phyloP scores from a whole-genome alignment of 2,329 filamentous ascomycete species.

The Daldinia eschscholtzii region DNA sequence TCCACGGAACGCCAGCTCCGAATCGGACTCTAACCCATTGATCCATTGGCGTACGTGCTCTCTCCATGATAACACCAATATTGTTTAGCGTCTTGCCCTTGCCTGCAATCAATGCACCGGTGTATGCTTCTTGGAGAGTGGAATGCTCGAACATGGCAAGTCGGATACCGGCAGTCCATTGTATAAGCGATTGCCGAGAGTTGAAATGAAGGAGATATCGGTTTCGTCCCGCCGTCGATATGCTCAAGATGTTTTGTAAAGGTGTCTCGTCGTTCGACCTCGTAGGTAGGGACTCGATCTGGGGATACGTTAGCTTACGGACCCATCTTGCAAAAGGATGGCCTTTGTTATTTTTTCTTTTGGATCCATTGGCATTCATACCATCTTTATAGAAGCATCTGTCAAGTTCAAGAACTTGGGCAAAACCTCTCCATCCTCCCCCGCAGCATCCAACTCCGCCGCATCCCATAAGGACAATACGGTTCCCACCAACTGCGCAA shows the following conservation, averaged over 20 bases:
- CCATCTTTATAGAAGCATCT: slow-evolving; percentile 98
- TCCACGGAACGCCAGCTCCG: slow-evolving; percentile 95
- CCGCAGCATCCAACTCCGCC: slow-evolving; percentile 87
- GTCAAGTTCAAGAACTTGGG: slow-evolving; percentile 97
- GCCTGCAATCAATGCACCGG: slow-evolving; percentile 92
- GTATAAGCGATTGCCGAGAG: slow-evolving; percentile 89
- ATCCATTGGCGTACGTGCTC: slow-evolving; percentile 80
- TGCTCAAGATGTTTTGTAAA: slow-evolving; percentile 92
- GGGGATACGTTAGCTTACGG: slow-evolving; percentile 35
- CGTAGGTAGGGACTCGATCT: slow-evolving; percentile 92
- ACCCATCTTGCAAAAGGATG: background rate
- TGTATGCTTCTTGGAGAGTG: slow-evolving; percentile 95
- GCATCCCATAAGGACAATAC: slow-evolving; percentile 97
- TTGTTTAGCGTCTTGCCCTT: slow-evolving; percentile 92
- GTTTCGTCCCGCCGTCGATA: slow-evolving; percentile 95
- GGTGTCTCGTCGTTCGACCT: slow-evolving; percentile 81
- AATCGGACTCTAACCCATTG: slow-evolving; percentile 97
- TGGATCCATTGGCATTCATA: slow-evolving; percentile 56
- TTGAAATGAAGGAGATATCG: slow-evolving; percentile 97
- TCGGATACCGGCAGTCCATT: slow-evolving; percentile 96
- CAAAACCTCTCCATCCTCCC: slow-evolving; percentile 84
- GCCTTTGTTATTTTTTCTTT: background rate
- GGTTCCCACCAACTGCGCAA: slow-evolving; percentile 95
- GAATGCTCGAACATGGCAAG: slow-evolving; percentile 95
- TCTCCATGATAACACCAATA: slow-evolving; percentile 89